Evolutionary conservation across 805 yeast genomes (phyloP), one percentile per base, ranked within the genome.

Genomic region (Kuraishia hungarica): DNA sequence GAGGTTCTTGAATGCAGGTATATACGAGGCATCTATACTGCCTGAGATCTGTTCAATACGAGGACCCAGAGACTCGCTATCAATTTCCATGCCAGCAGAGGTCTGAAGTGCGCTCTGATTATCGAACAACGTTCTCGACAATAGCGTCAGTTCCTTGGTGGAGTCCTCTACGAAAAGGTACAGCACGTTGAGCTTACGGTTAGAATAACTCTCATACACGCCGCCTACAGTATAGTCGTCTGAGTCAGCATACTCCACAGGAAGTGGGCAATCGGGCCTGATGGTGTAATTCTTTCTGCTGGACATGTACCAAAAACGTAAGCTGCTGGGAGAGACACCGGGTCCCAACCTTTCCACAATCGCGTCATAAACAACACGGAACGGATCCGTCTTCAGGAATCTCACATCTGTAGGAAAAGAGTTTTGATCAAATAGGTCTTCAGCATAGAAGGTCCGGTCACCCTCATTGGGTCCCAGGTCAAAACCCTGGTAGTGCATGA

Each of bases 401-500:
- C 79, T 81, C 48, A 85, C 63, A 2, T 67, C 62, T 1, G 72
- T 11, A 0, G 94, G 85, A 56, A 72, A 73, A 1, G 81, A 73
- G 4, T 72, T 72, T 1, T 73, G 71, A 43, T 75, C 76, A 59
- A 74, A 76, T n/a, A 81, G 66, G 1, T 75, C 79, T 29, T 80
- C 77, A 51, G 79, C 79, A 60, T 72, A 84, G 50, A 74, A 73
- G 50, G 73, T 72, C 11, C 61, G 64, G 50, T 67, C 69, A 3
- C 63, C 64, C 15, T 80, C 78, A 73, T 88, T 88, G 2, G 89
- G 84, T 13, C 85, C 89, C 17, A 87, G 64, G 66, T 91, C 97
- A 64, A 88, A 84, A 0, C 96, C 96, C 62, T 81, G 76, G 63
- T 80, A 85, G 54, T 79, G 72, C 55, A 72, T 70, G 61, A 89